These are phyloP conservation scores for Monascus ruber DNA, from an alignment of 2,329 filamentous ascomycete species.

Conservation along the genomic window DNA sequence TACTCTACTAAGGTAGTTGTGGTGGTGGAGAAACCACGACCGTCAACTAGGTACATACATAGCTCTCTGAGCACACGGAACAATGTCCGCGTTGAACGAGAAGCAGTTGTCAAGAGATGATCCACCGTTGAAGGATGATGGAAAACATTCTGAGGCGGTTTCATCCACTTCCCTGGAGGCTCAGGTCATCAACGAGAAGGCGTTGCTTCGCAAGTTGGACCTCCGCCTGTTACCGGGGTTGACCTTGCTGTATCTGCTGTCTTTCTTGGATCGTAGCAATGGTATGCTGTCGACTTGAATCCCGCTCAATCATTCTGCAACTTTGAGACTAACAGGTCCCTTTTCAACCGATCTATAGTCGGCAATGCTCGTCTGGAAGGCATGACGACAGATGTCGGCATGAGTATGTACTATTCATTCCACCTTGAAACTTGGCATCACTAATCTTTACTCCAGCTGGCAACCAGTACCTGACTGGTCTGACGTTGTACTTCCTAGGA, in stretches of 20 bases:
- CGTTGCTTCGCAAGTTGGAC: constrained; percentile 35
- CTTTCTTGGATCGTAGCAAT: constrained; percentile 35
- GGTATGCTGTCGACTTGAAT: constrained; percentile 8
- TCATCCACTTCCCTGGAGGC: no score
- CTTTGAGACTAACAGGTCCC: not conserved
- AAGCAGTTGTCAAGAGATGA: no score
- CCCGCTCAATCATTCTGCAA: not conserved
- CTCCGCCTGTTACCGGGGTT: constrained; percentile 32
- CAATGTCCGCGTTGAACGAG: no score
- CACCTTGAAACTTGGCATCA: not conserved
- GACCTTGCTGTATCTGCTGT: constrained; percentile 34
- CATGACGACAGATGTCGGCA: constrained; percentile 25
- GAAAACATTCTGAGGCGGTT: no score
- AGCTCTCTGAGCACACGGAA: no score
- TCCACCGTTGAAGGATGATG: no score
- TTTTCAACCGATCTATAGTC: constrained; percentile 10
- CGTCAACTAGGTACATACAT: no score
- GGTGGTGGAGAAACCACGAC: no score
- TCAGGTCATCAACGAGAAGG: constrained; percentile 23
- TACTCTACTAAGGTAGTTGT: no score
- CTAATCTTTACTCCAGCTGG: constrained; percentile 13
- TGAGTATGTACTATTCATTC: constrained; percentile 16
- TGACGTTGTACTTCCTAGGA: constrained; percentile 28
- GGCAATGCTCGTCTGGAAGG: constrained; percentile 30
- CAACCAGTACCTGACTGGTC: constrained; percentile 28